A percentile compares a stretch with the other conserved stretches of the same genome.
phyloP scores from a whole-genome alignment of 495 filamentous ascomycete species.

The Penicillium macrosclerotiorum region DNA sequence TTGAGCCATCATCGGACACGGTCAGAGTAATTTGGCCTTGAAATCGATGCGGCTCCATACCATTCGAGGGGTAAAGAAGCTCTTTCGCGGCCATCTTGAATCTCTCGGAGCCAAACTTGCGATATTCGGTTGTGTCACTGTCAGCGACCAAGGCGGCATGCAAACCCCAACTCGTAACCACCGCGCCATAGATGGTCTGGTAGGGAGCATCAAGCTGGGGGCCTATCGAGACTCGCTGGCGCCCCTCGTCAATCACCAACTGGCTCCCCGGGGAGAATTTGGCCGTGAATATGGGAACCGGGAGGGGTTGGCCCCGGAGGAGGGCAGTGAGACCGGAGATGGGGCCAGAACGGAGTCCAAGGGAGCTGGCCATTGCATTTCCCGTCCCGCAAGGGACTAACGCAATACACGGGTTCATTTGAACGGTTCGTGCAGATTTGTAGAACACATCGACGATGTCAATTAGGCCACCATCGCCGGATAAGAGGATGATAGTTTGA shows the following conservation, averaged over 20 bases:
- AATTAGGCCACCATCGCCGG: constrained; percentile 80
- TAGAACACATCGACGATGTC: constrained; percentile 72
- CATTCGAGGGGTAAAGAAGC: constrained; percentile 60
- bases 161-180: constrained; percentile 84
- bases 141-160: constrained; percentile 86
- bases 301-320: constrained; percentile 48
- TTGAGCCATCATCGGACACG: constrained; percentile 17
- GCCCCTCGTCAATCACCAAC: constrained; percentile 38
- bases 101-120: constrained; percentile 67
- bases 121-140: constrained; percentile 76
- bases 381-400: constrained; percentile 81
- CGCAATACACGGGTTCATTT: constrained; percentile 51
- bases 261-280: constrained; percentile 64
- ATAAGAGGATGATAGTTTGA: constrained; percentile 71
- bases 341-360: constrained; percentile 33
- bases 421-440: constrained; percentile 11
- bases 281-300: constrained; percentile 52
- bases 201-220: constrained; percentile 17
- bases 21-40: constrained; percentile 52
- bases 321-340: constrained; percentile 37
- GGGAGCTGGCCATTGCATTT: constrained; percentile 81
- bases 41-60: constrained; percentile 65
- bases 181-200: constrained; percentile 61
- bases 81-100: constrained; percentile 82
- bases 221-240: constrained; percentile 20